Percentiles rank a stretch among this genome's conserved stretches.
These are phyloP conservation scores for Cryptococcus hybrid DNA, from an alignment of 1,284 basidiomycete species.

Conservation along the genomic window DNA sequence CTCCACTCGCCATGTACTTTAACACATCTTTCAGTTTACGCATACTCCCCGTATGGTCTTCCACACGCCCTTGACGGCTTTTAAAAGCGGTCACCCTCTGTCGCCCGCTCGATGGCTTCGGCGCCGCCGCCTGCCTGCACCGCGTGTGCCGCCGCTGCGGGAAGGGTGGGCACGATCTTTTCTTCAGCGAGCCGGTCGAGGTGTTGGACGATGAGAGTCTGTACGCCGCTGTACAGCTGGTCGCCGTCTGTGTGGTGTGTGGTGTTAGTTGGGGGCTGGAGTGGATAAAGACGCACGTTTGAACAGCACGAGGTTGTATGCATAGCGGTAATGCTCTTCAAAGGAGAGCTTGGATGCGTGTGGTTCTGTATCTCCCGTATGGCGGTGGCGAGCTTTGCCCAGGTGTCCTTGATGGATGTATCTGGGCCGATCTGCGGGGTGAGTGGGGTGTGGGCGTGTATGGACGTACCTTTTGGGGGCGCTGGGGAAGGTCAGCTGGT, in stretches of 20 bases:
- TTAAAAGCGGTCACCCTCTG: slow-evolving; percentile 82
- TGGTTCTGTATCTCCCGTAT: slow-evolving; percentile 95
- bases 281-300: slow-evolving; percentile 53
- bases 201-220: slow-evolving; percentile 74
- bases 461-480: slow-evolving; percentile 39
- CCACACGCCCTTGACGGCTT: slow-evolving; percentile 83
- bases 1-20: slow-evolving; percentile 82
- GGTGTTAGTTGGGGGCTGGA: neutral
- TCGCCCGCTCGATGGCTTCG: slow-evolving; percentile 42
- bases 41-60: slow-evolving; percentile 91
- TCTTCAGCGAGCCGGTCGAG: slow-evolving; percentile 74
- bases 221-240: slow-evolving; percentile 84
- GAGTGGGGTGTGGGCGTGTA: neutral
- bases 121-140: slow-evolving; percentile 39
- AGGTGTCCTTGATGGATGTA: slow-evolving; percentile 48
- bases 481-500: slow-evolving; percentile 19
- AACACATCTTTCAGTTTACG: slow-evolving; percentile 84
- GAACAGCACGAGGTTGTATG: slow-evolving; percentile 88
- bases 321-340: slow-evolving; percentile 94
- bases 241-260: slow-evolving; percentile 57
- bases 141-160: slow-evolving; percentile 44
- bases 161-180: slow-evolving; percentile 81
- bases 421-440: slow-evolving; percentile 36
- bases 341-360: slow-evolving; percentile 87
- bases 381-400: slow-evolving; percentile 56